phyloP scores from a whole-genome alignment of 2,329 filamentous ascomycete species.

The Aureobasidium sp. region DNA sequence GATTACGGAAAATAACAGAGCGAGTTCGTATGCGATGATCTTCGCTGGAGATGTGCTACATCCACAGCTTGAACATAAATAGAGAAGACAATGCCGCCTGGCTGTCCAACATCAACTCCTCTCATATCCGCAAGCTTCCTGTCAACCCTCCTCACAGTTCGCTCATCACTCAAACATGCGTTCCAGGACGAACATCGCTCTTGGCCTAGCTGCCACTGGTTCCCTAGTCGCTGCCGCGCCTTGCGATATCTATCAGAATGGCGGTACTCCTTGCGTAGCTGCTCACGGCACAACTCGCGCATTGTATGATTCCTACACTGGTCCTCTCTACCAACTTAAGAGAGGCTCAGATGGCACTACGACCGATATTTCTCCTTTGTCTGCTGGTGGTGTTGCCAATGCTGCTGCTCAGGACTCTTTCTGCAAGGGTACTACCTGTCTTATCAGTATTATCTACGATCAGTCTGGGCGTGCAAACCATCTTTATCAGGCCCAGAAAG shows the following conservation, averaged over 20 bases:
- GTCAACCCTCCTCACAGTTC: not conserved
- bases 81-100: not conserved
- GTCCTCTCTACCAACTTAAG: conserved; percentile 53
- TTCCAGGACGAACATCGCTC: conserved; percentile 21
- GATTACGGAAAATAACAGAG: not conserved
- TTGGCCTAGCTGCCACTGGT: conserved; percentile 22
- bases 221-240: conserved; percentile 47
- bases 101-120: not conserved
- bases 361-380: conserved; percentile 43
- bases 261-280: conserved; percentile 56
- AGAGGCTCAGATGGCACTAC: conserved; percentile 49
- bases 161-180: not conserved
- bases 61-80: not conserved
- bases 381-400: conserved; percentile 57
- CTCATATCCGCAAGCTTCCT: not conserved
- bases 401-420: conserved; percentile 45
- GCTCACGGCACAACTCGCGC: conserved; percentile 60
- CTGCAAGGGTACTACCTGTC: conserved; percentile 23
- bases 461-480: conserved; percentile 58
- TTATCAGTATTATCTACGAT: conserved; percentile 44
- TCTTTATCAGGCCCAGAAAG: conserved; percentile 53
- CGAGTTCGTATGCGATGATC: not conserved
- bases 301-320: conserved; percentile 48
- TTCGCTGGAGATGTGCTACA: not conserved
- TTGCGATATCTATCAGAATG: conserved; percentile 55